Evolutionary conservation across 2,329 filamentous ascomycete genomes (phyloP).

Genomic region (Geoglossum cookeanum): DNA sequence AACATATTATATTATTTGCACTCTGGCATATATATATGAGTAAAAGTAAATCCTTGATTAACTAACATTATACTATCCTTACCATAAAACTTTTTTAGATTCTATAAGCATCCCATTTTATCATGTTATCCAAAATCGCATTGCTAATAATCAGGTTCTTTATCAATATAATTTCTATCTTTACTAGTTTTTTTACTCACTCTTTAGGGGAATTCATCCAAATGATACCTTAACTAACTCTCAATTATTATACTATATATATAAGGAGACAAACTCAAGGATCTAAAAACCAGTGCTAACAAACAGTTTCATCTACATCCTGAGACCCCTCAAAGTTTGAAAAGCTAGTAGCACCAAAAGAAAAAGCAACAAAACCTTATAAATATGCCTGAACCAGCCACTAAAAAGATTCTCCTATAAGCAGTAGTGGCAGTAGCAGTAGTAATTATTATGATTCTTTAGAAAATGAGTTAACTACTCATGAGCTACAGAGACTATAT

Average conservation of each 20-base stretch:
- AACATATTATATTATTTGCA: neutral
- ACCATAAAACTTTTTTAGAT: neutral
- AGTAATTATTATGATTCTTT: neutral
- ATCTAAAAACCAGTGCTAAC: neutral
- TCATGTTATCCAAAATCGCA: neutral
- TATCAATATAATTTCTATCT: neutral
- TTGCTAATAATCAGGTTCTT: neutral
- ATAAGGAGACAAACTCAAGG: neutral
- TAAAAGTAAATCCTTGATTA: neutral
- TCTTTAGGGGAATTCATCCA: neutral
- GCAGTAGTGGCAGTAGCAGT: neutral
- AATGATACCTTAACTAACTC: neutral
- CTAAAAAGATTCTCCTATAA: neutral
- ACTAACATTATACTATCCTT: neutral
- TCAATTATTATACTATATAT: neutral
- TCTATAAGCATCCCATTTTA: neutral
- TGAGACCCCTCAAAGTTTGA: neutral
- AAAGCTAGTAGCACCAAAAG: neutral
- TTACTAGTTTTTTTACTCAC: neutral
- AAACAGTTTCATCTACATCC: neutral
- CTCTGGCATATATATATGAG: neutral
- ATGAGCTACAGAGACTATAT: neutral
- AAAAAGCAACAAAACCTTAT: neutral
- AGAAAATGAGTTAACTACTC: neutral
- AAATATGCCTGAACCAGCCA: neutral